phyloP scores from a whole-genome alignment of 2,329 filamentous ascomycete genomes.

The Phyllosticta citriasiana region DNA sequence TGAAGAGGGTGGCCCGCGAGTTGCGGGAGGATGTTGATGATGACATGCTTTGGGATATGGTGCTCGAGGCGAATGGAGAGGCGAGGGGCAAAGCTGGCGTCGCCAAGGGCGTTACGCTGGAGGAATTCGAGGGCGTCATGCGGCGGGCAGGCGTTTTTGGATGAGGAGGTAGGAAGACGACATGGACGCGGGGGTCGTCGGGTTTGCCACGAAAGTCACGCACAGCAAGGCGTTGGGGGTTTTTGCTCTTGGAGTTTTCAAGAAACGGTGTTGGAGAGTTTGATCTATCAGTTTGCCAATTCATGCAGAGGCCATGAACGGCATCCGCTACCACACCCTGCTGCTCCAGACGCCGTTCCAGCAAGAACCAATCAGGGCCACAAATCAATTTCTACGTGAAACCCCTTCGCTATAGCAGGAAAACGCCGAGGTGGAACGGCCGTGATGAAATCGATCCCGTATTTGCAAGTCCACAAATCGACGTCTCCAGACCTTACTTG shows the following conservation, averaged over 20 bases:
- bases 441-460: not conserved
- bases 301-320: not conserved
- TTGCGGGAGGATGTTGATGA: slow-evolving; percentile 80
- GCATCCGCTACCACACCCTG: not conserved
- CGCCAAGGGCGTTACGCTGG: slow-evolving; percentile 57
- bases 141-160: slow-evolving; percentile 72
- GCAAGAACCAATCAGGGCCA: not conserved
- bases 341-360: not conserved
- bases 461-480: not conserved
- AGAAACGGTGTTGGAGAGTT: not conserved
- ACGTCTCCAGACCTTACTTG: not conserved
- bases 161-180: slow-evolving; percentile 4
- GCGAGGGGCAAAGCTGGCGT: slow-evolving; percentile 36
- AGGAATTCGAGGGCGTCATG: slow-evolving; percentile 85
- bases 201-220: not conserved
- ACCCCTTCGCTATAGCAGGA: not conserved
- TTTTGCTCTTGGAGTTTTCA: not conserved
- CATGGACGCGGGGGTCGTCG: too few relatives aligned
- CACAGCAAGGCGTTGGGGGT: not conserved
- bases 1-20: slow-evolving; percentile 68
- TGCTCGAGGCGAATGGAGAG: slow-evolving; percentile 75
- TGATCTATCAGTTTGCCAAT: not conserved
- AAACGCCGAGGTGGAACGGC: not conserved
- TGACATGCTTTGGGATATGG: slow-evolving; percentile 82
- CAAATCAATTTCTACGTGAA: not conserved